Conservation (phyloP, 108 stramenopile species). For the Parmales sp. region DNA sequence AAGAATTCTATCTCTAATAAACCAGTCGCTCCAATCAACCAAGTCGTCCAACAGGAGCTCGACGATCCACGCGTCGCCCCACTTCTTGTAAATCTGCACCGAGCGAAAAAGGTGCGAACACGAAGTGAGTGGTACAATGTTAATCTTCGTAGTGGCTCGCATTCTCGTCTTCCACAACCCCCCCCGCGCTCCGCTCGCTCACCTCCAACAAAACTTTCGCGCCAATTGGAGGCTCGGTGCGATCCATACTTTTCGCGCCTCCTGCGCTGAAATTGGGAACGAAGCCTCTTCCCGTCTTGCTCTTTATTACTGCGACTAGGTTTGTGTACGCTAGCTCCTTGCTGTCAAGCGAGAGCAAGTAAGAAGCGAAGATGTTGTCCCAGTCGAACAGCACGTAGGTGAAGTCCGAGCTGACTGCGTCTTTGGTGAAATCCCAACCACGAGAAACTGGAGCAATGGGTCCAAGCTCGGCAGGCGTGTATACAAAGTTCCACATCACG, state of each 20-base stretch:
- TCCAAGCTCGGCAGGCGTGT: neutral
- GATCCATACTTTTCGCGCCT: conserved; percentile 12
- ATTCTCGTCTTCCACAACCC: no score
- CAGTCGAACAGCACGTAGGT: neutral
- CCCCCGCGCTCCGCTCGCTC: no score
- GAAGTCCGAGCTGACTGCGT: neutral
- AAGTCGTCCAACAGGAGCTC: conserved; percentile 25
- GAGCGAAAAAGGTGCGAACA: no score
- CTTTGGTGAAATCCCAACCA: neutral
- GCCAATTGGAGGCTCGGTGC: conserved; percentile 30
- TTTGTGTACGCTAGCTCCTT: neutral
- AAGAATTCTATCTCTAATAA: conserved; percentile 10
- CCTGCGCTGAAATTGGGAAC: conserved; percentile 22
- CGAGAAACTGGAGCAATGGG: conserved; percentile 11
- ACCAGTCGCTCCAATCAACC: conserved; percentile 20
- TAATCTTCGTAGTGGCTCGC: no score
- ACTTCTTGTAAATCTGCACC: conserved; percentile 21
- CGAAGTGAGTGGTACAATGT: no score
- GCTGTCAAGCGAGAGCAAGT: neutral
- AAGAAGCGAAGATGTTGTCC: neutral
- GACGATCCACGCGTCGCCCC: conserved; percentile 22
- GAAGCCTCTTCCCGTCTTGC: conserved; percentile 21
- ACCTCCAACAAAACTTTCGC: conserved; percentile 28
- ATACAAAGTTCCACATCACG: conserved; percentile 14
- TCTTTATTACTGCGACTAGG: conserved; percentile 6